A percentile compares a stretch with the other conserved stretches of the same genome.
phyloP scores from a whole-genome alignment of 257 asterid genomes.

The Solanum pinnatisectum region DNA sequence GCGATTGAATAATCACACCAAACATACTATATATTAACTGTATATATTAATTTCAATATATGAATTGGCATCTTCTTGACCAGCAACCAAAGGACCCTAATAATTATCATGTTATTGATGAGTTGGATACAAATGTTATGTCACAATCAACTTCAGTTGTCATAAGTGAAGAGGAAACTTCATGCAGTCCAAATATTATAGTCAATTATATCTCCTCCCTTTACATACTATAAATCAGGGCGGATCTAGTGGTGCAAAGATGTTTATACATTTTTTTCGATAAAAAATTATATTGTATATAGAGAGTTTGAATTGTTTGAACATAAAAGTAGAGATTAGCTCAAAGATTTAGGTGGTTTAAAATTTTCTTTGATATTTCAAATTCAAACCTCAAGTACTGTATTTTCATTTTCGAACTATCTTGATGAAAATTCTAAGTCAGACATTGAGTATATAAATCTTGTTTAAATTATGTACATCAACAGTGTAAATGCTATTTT shows the following conservation, averaged over 20 bases:
- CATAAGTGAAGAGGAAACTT: neutral
- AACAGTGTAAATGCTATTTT: neutral
- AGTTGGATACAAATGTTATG: neutral
- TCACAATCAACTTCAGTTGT: neutral
- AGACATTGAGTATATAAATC: neutral
- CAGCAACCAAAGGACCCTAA: neutral
- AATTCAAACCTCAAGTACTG: neutral
- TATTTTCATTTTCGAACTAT: too few relatives aligned
- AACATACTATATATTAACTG: neutral
- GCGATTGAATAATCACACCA: neutral
- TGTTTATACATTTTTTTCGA: too few relatives aligned
- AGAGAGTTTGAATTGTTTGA: neutral
- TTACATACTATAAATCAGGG: neutral
- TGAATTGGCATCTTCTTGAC: neutral
- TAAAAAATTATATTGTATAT: neutral
- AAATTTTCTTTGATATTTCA: too few relatives aligned
- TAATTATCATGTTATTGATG: neutral
- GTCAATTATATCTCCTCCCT: neutral
- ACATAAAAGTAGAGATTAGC: neutral
- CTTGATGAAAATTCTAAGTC: neutral
- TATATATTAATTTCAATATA: neutral
- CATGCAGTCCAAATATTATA: neutral
- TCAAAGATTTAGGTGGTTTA: too few relatives aligned
- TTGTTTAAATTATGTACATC: neutral
- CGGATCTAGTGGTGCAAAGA: too few relatives aligned